Conservation (phyloP, 345 rosid species). For the Melastoma malabathricum region DNA sequence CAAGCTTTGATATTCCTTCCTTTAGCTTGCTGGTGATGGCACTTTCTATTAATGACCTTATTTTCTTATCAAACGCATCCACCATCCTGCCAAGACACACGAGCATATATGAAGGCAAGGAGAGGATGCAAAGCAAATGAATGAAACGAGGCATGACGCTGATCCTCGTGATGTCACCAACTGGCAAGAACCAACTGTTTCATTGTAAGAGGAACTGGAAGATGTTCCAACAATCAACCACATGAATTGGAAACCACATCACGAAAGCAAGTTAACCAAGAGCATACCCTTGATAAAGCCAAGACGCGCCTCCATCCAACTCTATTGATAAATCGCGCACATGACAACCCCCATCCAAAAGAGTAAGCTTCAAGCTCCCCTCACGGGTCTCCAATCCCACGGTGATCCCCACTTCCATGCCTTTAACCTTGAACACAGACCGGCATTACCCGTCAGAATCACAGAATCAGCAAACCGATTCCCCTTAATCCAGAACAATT, state of each 20-base stretch:
- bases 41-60: slow-evolving; percentile 69
- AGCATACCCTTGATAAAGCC: slow-evolving; percentile 94
- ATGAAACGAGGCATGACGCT: too few relatives aligned
- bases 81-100: slow-evolving; percentile 42
- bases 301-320: slow-evolving; percentile 89
- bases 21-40: slow-evolving; percentile 56
- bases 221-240: neutral
- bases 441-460: neutral
- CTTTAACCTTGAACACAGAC: slow-evolving; percentile 73
- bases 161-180: too few relatives aligned
- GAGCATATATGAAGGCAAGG: neutral
- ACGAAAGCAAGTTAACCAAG: neutral
- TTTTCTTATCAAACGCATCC: slow-evolving; percentile 75
- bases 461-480: too few relatives aligned
- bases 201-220: neutral
- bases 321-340: slow-evolving; percentile 55
- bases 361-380: slow-evolving; percentile 66
- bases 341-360: slow-evolving; percentile 67
- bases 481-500: too few relatives aligned
- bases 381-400: slow-evolving; percentile 55
- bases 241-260: neutral
- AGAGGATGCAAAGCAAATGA: too few relatives aligned
- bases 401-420: slow-evolving; percentile 93
- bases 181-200: neutral
- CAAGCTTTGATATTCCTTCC: slow-evolving; percentile 69